Evolutionary conservation across 2,329 filamentous ascomycete species (phyloP).

Genomic region (Fusarium austroafricanum): DNA sequence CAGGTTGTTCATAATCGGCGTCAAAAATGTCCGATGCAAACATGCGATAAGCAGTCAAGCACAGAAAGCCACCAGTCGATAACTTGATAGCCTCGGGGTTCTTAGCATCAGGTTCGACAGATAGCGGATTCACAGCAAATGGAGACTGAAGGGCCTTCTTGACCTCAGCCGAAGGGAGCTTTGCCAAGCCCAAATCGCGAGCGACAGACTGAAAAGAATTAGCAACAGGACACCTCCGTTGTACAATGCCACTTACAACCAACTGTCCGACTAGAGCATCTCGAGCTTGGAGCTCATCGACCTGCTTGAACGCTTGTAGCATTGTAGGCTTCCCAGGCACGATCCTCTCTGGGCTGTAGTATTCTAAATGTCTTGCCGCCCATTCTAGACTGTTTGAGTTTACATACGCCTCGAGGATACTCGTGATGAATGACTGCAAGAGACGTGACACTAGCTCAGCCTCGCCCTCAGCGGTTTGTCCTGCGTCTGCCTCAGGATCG

Average conservation of each 20-base stretch:
- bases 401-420: constrained; percentile 79
- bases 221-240: constrained; percentile 5
- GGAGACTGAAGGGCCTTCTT: constrained; percentile 57
- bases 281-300: constrained; percentile 69
- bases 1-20: constrained; percentile 63
- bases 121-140: constrained; percentile 59
- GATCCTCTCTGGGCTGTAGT: constrained; percentile 71
- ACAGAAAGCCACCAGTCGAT: constrained; percentile 69
- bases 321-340: constrained; percentile 71
- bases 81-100: constrained; percentile 65
- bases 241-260: constrained; percentile 61
- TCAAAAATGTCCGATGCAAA: constrained; percentile 72
- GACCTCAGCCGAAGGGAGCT: constrained; percentile 59
- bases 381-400: constrained; percentile 70
- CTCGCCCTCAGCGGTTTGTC: constrained; percentile 63
- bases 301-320: constrained; percentile 72
- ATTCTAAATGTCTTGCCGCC: constrained; percentile 75
- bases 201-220: constrained; percentile 66
- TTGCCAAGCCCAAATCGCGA: constrained; percentile 68
- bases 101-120: constrained; percentile 58
- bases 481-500: constrained; percentile 67
- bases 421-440: constrained; percentile 81
- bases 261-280: constrained; percentile 79
- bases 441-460: constrained; percentile 71
- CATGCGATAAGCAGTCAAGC: constrained; percentile 70